These are phyloP conservation scores for Flaveria trinervia DNA, from an alignment of 129 eudicot species.

Conservation along the genomic window DNA sequence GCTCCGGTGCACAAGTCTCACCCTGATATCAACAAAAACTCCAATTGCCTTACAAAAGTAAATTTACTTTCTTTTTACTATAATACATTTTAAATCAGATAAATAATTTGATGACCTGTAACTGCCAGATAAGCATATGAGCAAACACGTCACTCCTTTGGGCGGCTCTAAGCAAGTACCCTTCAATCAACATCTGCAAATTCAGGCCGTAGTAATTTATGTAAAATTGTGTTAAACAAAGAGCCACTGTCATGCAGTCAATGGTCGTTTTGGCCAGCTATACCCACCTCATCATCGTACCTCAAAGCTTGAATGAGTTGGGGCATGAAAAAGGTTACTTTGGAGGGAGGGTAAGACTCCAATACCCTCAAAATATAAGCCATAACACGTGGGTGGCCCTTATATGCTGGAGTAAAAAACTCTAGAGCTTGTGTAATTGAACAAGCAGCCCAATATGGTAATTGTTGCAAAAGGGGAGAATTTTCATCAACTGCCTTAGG, in stretches of 20 bases:
- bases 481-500: constrained; percentile 93
- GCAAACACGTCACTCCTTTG: constrained; percentile 97
- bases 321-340: constrained; percentile 99
- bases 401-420: constrained; percentile 94
- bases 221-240: constrained; percentile 6
- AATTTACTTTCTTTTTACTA: constrained; percentile 16
- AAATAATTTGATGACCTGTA: constrained; percentile 63
- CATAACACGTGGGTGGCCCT: constrained; percentile 98
- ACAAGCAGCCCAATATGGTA: constrained; percentile 99
- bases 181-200: constrained; percentile 86
- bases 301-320: constrained; percentile 92
- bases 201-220: constrained; percentile 23
- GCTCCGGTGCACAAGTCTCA: constrained; percentile 81
- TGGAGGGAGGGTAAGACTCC: constrained; percentile 93
- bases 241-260: constrained; percentile 6
- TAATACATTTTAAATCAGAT: neutral
- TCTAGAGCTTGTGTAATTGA: constrained; percentile 93
- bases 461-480: constrained; percentile 83
- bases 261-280: neutral
- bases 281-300: constrained; percentile 82
- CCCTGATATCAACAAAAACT: constrained; percentile 57
- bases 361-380: constrained; percentile 91
- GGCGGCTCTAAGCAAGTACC: constrained; percentile 96
- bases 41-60: constrained; percentile 24
- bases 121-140: constrained; percentile 98